Percentiles rank a stretch among this genome's conserved stretches.
Conservation (phyloP, 2,329 filamentous ascomycete genomes). For the Simplicillium aogashimaense region DNA sequence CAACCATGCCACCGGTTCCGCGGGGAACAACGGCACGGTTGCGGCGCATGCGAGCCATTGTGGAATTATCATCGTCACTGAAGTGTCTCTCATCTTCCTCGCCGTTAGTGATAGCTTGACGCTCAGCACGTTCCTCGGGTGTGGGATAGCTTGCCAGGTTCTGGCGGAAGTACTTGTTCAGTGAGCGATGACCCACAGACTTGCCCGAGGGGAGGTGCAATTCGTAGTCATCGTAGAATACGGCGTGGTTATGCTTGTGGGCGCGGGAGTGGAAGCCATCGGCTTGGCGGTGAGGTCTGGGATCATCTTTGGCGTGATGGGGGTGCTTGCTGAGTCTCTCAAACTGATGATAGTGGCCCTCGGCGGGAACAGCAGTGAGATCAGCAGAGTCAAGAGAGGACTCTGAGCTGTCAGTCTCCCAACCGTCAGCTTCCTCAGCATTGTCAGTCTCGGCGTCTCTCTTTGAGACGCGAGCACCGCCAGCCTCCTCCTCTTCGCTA, state of each 20-base stretch:
- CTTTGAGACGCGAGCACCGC: slow-evolving; percentile 45
- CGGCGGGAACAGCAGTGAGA: slow-evolving; percentile 67
- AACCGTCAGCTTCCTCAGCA: slow-evolving; percentile 61
- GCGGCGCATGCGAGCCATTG: slow-evolving; percentile 21
- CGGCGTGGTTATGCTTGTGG: slow-evolving; percentile 62
- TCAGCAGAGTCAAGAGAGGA: slow-evolving; percentile 84
- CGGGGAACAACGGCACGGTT: slow-evolving; percentile 53
- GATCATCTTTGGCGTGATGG: slow-evolving; percentile 65
- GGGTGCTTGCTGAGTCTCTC: slow-evolving; percentile 62
- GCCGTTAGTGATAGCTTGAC: slow-evolving; percentile 42
- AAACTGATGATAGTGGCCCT: slow-evolving; percentile 60
- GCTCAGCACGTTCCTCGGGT: slow-evolving; percentile 62
- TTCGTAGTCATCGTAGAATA: slow-evolving; percentile 88
- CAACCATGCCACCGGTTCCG: slow-evolving; percentile 67
- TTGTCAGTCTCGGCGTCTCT: slow-evolving; percentile 38
- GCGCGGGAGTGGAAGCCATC: slow-evolving; percentile 78
- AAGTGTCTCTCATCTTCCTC: slow-evolving; percentile 26
- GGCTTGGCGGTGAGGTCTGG: slow-evolving; percentile 61
- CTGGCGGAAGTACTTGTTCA: slow-evolving; percentile 84
- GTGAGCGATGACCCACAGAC: slow-evolving; percentile 79
- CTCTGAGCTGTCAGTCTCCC: slow-evolving; percentile 91
- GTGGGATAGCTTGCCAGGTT: slow-evolving; percentile 81
- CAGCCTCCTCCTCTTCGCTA: slow-evolving; percentile 47
- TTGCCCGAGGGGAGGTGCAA: slow-evolving; percentile 85
- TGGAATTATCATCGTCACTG: slow-evolving; percentile 22